A percentile compares a stretch with the other conserved stretches of the same genome.
phyloP scores from a whole-genome alignment of 805 yeast genomes.

The Barnettozyma pratensis region DNA sequence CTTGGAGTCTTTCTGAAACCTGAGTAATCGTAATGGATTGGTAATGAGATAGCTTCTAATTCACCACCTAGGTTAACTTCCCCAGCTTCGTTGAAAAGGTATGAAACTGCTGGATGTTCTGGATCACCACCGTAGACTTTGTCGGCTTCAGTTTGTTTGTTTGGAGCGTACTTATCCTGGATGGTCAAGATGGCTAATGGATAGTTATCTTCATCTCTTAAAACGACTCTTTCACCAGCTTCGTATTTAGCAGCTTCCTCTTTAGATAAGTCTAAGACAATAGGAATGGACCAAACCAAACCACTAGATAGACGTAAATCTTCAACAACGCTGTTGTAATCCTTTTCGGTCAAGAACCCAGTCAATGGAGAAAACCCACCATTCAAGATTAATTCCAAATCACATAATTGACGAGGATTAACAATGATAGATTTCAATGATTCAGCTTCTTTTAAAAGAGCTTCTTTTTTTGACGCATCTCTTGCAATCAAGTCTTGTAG shows the following conservation, averaged over 20 bases:
- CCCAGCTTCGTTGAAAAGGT: slow-evolving; percentile 67
- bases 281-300: slow-evolving; percentile 87
- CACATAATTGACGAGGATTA: slow-evolving; percentile 89
- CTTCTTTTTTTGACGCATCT: slow-evolving; percentile 57
- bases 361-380: slow-evolving; percentile 90
- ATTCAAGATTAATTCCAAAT: slow-evolving; percentile 81
- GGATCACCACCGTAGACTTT: slow-evolving; percentile 94
- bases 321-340: slow-evolving; percentile 59
- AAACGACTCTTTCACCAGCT: slow-evolving; percentile 59
- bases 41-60: slow-evolving; percentile 75
- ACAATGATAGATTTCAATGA: slow-evolving; percentile 42
- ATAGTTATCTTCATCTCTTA: slow-evolving; percentile 75
- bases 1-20: slow-evolving; percentile 86
- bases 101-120: slow-evolving; percentile 89
- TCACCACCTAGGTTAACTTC: slow-evolving; percentile 87
- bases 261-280: slow-evolving; percentile 72
- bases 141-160: slow-evolving; percentile 74
- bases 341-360: slow-evolving; percentile 60
- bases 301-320: slow-evolving; percentile 72
- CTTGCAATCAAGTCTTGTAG: slow-evolving; percentile 82
- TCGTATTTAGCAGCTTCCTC: slow-evolving; percentile 37
- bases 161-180: slow-evolving; percentile 73
- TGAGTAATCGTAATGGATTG: slow-evolving; percentile 86
- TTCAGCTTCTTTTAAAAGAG: slow-evolving; percentile 55
- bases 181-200: slow-evolving; percentile 80